Conservation (phyloP, 83 land plant species). For the Larix sibirica region DNA sequence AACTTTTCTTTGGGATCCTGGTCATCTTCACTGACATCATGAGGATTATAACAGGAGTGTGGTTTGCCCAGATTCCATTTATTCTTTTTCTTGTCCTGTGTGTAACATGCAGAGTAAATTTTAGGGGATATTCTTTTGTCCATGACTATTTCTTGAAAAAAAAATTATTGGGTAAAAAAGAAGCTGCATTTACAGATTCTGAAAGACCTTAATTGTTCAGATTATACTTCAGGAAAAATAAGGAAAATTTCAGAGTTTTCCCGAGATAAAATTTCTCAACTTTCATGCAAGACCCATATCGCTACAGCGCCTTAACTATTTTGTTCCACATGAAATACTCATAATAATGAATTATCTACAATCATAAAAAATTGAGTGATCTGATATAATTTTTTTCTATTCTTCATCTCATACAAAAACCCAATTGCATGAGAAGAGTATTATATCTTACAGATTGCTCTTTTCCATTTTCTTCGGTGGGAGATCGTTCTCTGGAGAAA, state of each 20-base stretch:
- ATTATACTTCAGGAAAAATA: background rate
- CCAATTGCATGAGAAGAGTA: background rate
- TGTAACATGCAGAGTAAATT: background rate
- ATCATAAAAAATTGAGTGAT: background rate
- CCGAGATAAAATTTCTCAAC: background rate
- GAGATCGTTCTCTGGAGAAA: slow-evolving; percentile 6
- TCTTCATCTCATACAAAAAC: background rate
- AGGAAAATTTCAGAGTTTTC: background rate
- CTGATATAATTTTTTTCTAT: background rate
- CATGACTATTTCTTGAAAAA: background rate
- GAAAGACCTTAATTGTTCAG: too few species aligned
- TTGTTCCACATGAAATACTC: background rate
- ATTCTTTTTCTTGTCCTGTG: slow-evolving; percentile 1
- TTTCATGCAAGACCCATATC: background rate
- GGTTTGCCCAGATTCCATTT: background rate
- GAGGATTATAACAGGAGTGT: background rate
- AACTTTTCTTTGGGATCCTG: background rate
- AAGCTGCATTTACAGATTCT: too few species aligned
- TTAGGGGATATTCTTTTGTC: background rate
- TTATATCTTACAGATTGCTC: slow-evolving; percentile 2
- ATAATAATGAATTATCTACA: background rate
- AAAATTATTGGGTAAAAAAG: too few species aligned
- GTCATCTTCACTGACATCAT: background rate
- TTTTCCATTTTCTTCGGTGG: background rate
- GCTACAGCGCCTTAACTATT: background rate